Conservation (phyloP, 2,329 filamentous ascomycete genomes). For the Aspergillus puulaauensis region DNA sequence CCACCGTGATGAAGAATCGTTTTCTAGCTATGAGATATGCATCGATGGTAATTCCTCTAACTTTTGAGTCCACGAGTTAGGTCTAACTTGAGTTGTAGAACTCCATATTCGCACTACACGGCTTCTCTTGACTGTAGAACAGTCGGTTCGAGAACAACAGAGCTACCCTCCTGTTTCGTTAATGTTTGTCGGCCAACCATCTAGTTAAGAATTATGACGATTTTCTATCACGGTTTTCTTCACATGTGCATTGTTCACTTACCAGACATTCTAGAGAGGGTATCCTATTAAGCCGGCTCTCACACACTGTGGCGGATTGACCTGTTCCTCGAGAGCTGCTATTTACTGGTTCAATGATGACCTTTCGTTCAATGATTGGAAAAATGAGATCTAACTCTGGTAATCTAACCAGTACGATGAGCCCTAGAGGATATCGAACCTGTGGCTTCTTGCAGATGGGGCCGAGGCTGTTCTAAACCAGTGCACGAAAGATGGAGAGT, state of each 20-base stretch:
- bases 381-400: no score
- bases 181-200: constrained; percentile 1
- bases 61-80: not conserved
- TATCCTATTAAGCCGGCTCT: not conserved
- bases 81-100: constrained; percentile 48
- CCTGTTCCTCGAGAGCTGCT: no score
- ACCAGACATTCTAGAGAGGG: not conserved
- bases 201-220: constrained; percentile 9
- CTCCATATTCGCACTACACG: constrained; percentile 64
- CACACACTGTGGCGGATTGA: not conserved
- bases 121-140: constrained; percentile 65
- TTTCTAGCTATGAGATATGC: constrained; percentile 68
- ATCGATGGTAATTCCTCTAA: constrained; percentile 61
- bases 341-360: no score
- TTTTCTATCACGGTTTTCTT: not conserved
- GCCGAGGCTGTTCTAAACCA: no score
- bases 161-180: constrained; percentile 58
- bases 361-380: no score
- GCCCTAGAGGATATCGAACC: no score
- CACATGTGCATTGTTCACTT: not conserved
- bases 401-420: no score
- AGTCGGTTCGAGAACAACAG: constrained; percentile 60
- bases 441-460: no score
- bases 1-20: constrained; percentile 60
- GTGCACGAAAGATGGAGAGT: no score